A percentile compares a stretch with the other conserved stretches of the same genome.
Evolutionary conservation across 352 stramenopile genomes (phyloP).

Genomic region (Globisporangium spiculum): DNA sequence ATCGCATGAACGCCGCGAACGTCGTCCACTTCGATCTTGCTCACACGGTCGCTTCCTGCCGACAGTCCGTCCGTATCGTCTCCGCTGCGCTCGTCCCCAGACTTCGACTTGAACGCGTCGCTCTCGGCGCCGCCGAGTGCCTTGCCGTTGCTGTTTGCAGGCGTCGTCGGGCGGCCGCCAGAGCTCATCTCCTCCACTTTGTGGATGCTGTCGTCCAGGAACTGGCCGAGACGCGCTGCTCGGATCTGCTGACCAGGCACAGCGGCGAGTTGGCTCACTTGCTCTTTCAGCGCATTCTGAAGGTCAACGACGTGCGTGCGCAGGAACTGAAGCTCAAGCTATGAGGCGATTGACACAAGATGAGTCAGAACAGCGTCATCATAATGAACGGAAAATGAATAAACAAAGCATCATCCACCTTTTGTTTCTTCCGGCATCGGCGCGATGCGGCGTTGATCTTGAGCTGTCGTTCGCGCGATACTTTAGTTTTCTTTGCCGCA

Average conservation of each 20-base stretch:
- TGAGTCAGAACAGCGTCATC: background rate
- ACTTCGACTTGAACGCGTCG: slow-evolving; percentile 22
- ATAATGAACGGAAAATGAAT: too few relatives aligned
- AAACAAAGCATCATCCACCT: slow-evolving; percentile 22
- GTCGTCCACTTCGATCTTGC: slow-evolving; percentile 62
- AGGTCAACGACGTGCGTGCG: slow-evolving; percentile 80
- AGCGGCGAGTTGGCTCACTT: slow-evolving; percentile 46
- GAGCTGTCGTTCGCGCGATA: slow-evolving; percentile 79
- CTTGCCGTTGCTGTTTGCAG: slow-evolving; percentile 24
- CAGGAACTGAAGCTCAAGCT: slow-evolving; percentile 82
- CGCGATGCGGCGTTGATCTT: slow-evolving; percentile 86
- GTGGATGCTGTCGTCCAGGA: slow-evolving; percentile 64
- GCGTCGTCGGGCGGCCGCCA: slow-evolving; percentile 30
- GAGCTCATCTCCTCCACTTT: slow-evolving; percentile 84
- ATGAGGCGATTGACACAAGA: background rate
- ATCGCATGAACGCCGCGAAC: slow-evolving; percentile 42
- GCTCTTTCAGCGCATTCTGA: slow-evolving; percentile 63
- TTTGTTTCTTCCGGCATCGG: slow-evolving; percentile 85
- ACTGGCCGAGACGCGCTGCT: slow-evolving; percentile 44
- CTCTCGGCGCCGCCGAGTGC: slow-evolving; percentile 26
- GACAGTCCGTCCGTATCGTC: slow-evolving; percentile 43
- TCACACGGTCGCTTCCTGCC: slow-evolving; percentile 35
- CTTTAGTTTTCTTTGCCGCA: slow-evolving; percentile 75
- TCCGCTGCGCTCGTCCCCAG: slow-evolving; percentile 33
- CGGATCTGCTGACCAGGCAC: slow-evolving; percentile 42